A percentile compares a stretch with the other conserved stretches of the same genome.
phyloP scores from a whole-genome alignment of 805 yeast genomes.

The Ogataea zsoltii region DNA sequence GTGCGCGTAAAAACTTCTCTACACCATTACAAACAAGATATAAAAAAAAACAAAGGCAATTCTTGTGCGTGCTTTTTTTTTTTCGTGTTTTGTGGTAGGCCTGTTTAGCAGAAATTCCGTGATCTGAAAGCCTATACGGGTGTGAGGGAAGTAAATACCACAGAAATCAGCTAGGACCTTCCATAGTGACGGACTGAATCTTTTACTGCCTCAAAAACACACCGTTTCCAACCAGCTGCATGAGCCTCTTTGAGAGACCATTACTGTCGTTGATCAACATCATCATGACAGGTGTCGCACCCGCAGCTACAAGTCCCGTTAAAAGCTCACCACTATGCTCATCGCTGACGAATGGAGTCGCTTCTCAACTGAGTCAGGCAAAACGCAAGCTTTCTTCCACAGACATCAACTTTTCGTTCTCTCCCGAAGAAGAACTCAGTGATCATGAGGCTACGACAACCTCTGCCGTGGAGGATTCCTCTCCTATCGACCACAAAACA shows the following conservation, averaged over 20 bases:
- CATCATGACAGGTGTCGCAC: conserved; percentile 6
- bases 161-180: no score
- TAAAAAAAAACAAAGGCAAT: neutral
- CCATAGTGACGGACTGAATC: no score
- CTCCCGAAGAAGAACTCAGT: conserved; percentile 13
- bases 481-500: conserved; percentile 18
- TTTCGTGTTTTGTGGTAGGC: conserved; percentile 7
- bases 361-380: conserved; percentile 4
- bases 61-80: neutral
- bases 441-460: neutral
- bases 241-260: conserved; percentile 5
- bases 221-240: neutral
- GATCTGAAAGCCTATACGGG: neutral
- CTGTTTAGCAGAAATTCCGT: neutral
- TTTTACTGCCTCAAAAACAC: neutral
- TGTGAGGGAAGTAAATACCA: neutral
- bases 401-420: conserved; percentile 19
- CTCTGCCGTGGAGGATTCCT: conserved; percentile 11
- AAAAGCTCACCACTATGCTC: conserved; percentile 7
- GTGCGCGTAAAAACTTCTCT: neutral
- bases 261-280: neutral
- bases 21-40: no score
- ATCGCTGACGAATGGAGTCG: neutral
- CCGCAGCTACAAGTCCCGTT: neutral
- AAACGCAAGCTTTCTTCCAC: conserved; percentile 15